These are phyloP conservation scores for Aspergillus niger DNA, from an alignment of 2,329 filamentous ascomycete species.

Conservation along the genomic window DNA sequence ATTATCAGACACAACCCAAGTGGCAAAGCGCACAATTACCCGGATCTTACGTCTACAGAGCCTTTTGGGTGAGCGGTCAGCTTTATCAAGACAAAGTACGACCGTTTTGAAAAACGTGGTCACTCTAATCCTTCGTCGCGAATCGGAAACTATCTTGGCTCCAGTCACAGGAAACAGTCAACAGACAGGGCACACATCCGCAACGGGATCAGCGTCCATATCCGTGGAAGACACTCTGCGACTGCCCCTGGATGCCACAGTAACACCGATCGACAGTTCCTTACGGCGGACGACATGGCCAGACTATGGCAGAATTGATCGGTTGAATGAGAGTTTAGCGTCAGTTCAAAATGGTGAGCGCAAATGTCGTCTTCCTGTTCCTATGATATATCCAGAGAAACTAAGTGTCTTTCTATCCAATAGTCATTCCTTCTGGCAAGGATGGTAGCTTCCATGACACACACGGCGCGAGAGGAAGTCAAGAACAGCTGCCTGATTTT, in stretches of 20 bases:
- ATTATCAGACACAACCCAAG: slow-evolving; percentile 46
- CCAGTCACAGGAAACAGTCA: slow-evolving; percentile 18
- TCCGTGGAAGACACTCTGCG: slow-evolving; percentile 30
- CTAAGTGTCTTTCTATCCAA: no score
- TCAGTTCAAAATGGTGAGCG: slow-evolving; percentile 27
- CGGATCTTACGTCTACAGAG: slow-evolving; percentile 47
- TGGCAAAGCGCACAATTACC: slow-evolving; percentile 46
- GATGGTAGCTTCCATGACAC: no score
- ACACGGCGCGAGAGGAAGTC: no score
- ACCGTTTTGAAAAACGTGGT: slow-evolving; percentile 27
- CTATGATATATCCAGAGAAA: no score
- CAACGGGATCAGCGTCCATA: not conserved
- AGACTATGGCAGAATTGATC: slow-evolving; percentile 19
- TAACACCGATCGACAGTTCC: slow-evolving; percentile 1
- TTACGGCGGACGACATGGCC: not conserved
- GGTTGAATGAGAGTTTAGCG: slow-evolving; percentile 27
- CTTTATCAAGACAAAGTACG: slow-evolving; percentile 40
- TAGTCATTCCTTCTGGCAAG: no score
- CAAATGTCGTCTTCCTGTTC: not conserved
- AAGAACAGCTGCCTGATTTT: no score
- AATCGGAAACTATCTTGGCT: slow-evolving; percentile 28
- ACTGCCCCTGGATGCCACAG: slow-evolving; percentile 20
- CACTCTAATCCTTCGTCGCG: slow-evolving; percentile 27
- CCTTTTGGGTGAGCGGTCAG: slow-evolving; percentile 36
- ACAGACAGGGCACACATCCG: not conserved